These are phyloP conservation scores for Mucor saturninus DNA, from an alignment of 371 early-diverging fungal species.

Conservation along the genomic window DNA sequence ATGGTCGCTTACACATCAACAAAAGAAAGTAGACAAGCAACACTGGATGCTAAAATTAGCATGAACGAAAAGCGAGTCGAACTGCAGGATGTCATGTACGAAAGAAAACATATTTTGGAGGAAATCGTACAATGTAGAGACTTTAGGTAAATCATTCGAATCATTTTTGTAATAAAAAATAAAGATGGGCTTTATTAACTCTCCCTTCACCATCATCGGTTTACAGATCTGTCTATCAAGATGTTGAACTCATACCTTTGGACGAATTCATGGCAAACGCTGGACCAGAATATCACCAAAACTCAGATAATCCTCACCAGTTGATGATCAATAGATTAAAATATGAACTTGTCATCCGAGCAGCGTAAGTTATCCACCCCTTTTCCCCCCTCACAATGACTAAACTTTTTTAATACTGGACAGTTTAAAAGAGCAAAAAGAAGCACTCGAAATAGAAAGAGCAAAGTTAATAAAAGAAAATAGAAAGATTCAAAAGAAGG, in stretches of 20 bases:
- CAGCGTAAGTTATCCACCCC: slow-evolving; percentile 29
- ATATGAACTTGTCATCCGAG: slow-evolving; percentile 46
- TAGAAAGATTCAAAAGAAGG: slow-evolving; percentile 44
- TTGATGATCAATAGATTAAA: slow-evolving; percentile 52
- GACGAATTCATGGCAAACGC: slow-evolving; percentile 45
- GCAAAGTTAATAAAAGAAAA: slow-evolving; percentile 47
- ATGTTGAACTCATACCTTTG: slow-evolving; percentile 47
- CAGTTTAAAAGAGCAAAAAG: slow-evolving; percentile 42
- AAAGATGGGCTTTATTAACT: background rate
- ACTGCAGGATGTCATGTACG: slow-evolving; percentile 54
- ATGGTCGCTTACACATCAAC: slow-evolving; percentile 23
- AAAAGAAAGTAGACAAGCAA: slow-evolving; percentile 44
- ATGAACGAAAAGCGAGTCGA: slow-evolving; percentile 49
- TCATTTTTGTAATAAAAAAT: background rate
- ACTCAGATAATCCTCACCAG: slow-evolving; percentile 42
- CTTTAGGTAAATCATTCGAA: slow-evolving; percentile 36
- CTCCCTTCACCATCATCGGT: background rate
- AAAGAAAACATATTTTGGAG: slow-evolving; percentile 52
- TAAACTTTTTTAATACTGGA: no score
- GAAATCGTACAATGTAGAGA: slow-evolving; percentile 51
- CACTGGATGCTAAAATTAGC: slow-evolving; percentile 43
- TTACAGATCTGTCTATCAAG: slow-evolving; percentile 53
- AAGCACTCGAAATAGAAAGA: slow-evolving; percentile 38
- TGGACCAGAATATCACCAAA: slow-evolving; percentile 33
- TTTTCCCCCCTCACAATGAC: background rate